A percentile compares a stretch with the other conserved stretches of the same genome.
phyloP scores from a whole-genome alignment of 805 yeast species.

The Suhomyces kilbournensis region DNA sequence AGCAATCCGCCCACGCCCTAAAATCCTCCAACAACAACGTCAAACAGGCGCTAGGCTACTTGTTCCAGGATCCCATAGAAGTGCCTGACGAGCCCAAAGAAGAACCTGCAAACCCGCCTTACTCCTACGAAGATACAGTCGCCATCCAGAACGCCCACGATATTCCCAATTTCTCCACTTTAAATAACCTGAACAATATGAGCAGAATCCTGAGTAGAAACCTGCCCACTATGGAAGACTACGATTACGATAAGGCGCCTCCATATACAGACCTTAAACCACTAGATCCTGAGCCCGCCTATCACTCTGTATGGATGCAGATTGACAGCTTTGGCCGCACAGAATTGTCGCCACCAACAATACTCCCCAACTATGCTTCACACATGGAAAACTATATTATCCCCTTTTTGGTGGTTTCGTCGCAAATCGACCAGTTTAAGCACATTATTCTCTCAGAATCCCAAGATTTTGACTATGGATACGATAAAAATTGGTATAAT shows the following conservation, averaged over 20 bases:
- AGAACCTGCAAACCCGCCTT: not conserved
- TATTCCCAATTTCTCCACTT: constrained; percentile 23
- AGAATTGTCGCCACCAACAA: constrained; percentile 12
- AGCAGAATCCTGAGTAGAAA: not conserved
- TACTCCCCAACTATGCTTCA: constrained; percentile 13
- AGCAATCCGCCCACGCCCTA: constrained; percentile 39
- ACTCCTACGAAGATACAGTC: constrained; percentile 18
- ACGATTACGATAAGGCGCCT: not conserved
- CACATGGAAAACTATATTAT: constrained; percentile 25
- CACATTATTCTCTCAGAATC: constrained; percentile 9
- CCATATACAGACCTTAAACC: not conserved
- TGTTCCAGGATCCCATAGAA: constrained; percentile 31
- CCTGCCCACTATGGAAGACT: not conserved
- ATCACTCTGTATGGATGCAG: not conserved
- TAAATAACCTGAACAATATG: not conserved
- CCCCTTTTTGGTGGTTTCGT: constrained; percentile 27
- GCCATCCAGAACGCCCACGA: constrained; percentile 27
- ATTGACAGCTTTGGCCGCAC: not conserved
- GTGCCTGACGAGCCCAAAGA: constrained; percentile 6
- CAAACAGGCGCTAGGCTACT: constrained; percentile 31
- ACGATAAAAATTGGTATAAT: constrained; percentile 17
- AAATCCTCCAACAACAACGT: constrained; percentile 26
- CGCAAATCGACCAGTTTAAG: constrained; percentile 22
- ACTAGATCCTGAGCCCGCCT: not conserved
- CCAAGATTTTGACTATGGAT: constrained; percentile 13